Conservation (phyloP, 768 basidiomycete genomes). For the Phylloporus rhodoxanthus region DNA sequence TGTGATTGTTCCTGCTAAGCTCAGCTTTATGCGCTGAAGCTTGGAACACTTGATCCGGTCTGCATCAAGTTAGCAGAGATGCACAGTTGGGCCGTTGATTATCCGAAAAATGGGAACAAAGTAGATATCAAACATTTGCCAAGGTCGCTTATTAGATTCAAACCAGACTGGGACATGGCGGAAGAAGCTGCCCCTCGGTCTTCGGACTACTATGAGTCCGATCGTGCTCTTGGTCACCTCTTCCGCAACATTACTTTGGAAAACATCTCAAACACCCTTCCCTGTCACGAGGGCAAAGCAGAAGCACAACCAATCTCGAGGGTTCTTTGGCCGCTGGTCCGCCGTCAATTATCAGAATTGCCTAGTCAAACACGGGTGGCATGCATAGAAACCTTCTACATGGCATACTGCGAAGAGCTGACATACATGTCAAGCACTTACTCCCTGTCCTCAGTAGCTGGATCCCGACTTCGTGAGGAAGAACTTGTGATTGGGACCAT, state of each 20-base stretch:
- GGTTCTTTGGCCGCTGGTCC: conserved; percentile 19
- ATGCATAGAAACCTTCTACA: conserved; percentile 17
- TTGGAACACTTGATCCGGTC: conserved; percentile 52
- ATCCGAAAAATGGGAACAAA: conserved; percentile 69
- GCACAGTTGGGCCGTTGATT: conserved; percentile 66
- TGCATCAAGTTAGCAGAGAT: conserved; percentile 58
- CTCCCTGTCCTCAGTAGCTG: conserved; percentile 52
- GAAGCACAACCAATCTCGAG: conserved; percentile 30
- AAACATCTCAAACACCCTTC: conserved; percentile 22
- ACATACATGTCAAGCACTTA: conserved; percentile 66
- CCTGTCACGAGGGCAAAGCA: conserved; percentile 9
- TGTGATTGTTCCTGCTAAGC: background rate
- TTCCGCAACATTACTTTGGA: conserved; percentile 56
- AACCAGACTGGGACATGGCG: conserved; percentile 61
- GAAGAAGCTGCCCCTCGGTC: conserved; percentile 49
- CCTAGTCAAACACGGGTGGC: background rate
- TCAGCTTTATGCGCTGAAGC: conserved; percentile 30
- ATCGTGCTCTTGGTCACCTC: conserved; percentile 63
- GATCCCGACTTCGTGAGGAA: conserved; percentile 56
- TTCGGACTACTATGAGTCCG: conserved; percentile 67
- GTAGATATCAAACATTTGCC: conserved; percentile 55
- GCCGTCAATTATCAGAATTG: conserved; percentile 12
- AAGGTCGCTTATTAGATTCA: conserved; percentile 24
- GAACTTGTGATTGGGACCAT: conserved; percentile 75
- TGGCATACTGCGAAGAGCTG: conserved; percentile 56